Evolutionary conservation across 108 stramenopile species (phyloP), one percentile per base, ranked within the genome.

Genomic region (Parietichytrium sp.): DNA sequence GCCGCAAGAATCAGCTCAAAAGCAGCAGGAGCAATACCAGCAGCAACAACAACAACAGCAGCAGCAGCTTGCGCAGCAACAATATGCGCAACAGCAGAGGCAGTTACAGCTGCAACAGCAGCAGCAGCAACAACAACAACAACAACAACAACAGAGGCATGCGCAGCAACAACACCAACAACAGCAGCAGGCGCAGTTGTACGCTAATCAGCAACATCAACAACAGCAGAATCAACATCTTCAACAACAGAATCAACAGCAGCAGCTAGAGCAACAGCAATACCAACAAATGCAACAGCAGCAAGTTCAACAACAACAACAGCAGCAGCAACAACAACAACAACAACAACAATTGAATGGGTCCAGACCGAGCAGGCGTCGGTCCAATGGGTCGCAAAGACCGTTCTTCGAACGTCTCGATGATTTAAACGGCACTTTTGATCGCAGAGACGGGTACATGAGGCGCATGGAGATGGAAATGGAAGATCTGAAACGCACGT

Each of bases 381-480:
- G 20, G 6, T 7, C 29, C 20, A 27, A 10, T 72, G 61, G 6
- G 6, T 33, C 6, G 33, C 38, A 72, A 25, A 33, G 61, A 1
- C 61, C 61, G 20, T 72, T 72, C 20, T 72, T 72, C 42, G 61
- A 72, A 25, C 33, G 61, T 10, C 61, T 72, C 38, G 61, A 72
- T 16, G 61, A 72, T 10, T 33, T 42, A n/a, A 25, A 6, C 20
- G 61, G 61, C 36, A 72, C 33, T 12, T n/a, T 72, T 3, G 61
- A 72, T 2, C 36, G 45, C 13, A 33, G 61, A n/a, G 61, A 72
- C 33, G 61, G 45, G 1, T 72, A 72, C 2, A 42, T 72, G 20
- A 16, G 61, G 16, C 10, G 20, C 6, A 1, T 72, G 45, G 61
- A 72, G 45, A 72, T 72, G 61, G 38, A 38, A 42, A 33, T 72